Evolutionary conservation across 331 rosid genomes (phyloP).

Genomic region (Acacia concinna): DNA sequence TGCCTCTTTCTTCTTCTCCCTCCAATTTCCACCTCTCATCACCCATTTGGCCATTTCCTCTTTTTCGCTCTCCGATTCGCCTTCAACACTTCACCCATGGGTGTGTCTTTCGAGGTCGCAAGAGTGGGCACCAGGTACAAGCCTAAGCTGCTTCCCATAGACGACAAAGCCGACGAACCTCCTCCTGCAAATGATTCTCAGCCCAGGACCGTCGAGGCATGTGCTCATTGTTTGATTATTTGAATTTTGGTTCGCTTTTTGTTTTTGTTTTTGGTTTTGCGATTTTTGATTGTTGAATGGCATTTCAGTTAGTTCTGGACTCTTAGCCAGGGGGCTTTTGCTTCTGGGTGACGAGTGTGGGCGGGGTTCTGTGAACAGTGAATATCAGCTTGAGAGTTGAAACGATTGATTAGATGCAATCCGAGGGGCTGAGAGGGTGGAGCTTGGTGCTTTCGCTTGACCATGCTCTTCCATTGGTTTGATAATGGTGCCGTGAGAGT

Average conservation of each 20-base stretch:
- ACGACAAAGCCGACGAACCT: background rate
- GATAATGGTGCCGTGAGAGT: background rate
- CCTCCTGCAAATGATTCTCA: slow-evolving; percentile 15
- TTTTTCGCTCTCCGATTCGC: background rate
- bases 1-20: background rate
- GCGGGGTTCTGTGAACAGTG: background rate
- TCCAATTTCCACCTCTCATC: background rate
- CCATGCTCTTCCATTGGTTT: slow-evolving; percentile 1
- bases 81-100: slow-evolving; percentile 26
- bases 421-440: background rate
- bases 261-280: background rate
- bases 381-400: background rate
- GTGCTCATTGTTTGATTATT: background rate
- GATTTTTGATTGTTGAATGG: background rate
- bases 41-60: background rate
- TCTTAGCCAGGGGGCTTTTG: background rate
- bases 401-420: background rate
- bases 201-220: slow-evolving; percentile 25
- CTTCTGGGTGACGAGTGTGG: background rate
- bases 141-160: slow-evolving; percentile 31
- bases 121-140: slow-evolving; percentile 43
- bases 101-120: slow-evolving; percentile 44
- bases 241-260: background rate
- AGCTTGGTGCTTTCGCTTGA: background rate
- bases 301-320: background rate